Evolutionary conservation across 2,329 filamentous ascomycete genomes (phyloP).

Genomic region (Diaporthe longicolla): DNA sequence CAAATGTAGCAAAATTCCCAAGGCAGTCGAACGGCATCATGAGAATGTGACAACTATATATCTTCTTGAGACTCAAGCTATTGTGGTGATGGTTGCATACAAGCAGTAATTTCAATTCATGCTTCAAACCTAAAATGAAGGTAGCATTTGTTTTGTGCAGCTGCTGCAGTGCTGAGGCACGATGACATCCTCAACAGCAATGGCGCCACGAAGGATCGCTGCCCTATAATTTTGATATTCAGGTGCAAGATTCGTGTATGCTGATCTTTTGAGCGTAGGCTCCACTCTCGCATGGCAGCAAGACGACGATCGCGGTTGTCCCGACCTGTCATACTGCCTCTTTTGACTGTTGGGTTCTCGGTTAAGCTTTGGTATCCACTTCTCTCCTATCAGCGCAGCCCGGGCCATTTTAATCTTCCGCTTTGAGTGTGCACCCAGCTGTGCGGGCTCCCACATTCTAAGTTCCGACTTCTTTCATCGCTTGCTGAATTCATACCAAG

Average conservation of each 20-base stretch:
- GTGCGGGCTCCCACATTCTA: slow-evolving; percentile 10
- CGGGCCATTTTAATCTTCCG: slow-evolving; percentile 26
- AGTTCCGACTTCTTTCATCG: slow-evolving; percentile 18
- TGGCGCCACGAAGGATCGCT: slow-evolving; percentile 31
- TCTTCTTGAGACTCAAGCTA: neutral
- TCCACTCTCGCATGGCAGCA: slow-evolving; percentile 16
- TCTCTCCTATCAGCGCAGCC: neutral
- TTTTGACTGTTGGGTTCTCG: slow-evolving; percentile 26
- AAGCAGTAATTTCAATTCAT: neutral
- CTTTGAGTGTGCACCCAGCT: neutral
- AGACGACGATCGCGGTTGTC: slow-evolving; percentile 17
- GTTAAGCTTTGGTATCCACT: slow-evolving; percentile 15
- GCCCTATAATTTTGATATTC: slow-evolving; percentile 23
- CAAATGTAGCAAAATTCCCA: neutral
- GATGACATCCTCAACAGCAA: slow-evolving; percentile 8
- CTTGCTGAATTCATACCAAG: slow-evolving; percentile 6
- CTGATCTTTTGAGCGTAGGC: slow-evolving; percentile 5
- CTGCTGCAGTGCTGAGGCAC: neutral
- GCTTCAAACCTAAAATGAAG: neutral
- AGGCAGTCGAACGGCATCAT: neutral
- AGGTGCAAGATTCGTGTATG: slow-evolving; percentile 20
- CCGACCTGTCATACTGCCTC: slow-evolving; percentile 22
- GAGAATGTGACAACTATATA: neutral
- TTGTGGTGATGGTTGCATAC: neutral
- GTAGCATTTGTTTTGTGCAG: neutral